Base-by-base conservation (phyloP, 75 land plant species). In the Pseudotsuga menziesii region DNA sequence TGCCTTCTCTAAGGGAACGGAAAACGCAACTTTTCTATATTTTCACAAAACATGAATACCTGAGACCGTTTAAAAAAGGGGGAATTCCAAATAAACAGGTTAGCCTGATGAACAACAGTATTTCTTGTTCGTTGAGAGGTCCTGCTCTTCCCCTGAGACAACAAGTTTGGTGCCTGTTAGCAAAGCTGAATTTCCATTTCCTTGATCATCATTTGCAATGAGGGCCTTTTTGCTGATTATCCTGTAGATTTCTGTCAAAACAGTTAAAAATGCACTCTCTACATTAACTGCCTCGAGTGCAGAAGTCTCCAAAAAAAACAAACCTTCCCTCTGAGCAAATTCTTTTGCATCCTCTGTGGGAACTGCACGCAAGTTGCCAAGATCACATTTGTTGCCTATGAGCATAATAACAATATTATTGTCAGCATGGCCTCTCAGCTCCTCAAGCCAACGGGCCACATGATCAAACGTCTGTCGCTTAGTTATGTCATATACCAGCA, bases 281-380 rank as follows among this genome's bases (percentile, higher is more conserved):
- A 94, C 96, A 75, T 94, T 94, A 23, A 89, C 90, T n/a, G 95
- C 80, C 35, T 88, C 88, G 80, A 94, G 63, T 8, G 97, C 97
- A 29, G 97, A 94, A 20, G 97, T 93, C 78, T 94, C 97, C 60
- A 90, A 73, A 80, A 94, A 94, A 83, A 90, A 88, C 35, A 93
- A 75, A 52, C 86, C 90, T 82, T 94, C 93, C 76, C 80, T 85
- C 76, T 94, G 79, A 54, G 97, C 96, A 73, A 87, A 89, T 60
- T 91, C 96, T 78, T 83, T 87, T 70, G 90, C 97, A 77, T 94
- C 97, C 54, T 94, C 97, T 7, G 84, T 81, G 25, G 88, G 83
- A 15, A 94, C 97, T 57, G 88, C 91, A 32, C 97, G 80, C 78
- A 87, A 85, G 77, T 91, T 72, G 23, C 73, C 85, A 52, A 94